Percentiles rank a stretch among this genome's conserved stretches.
Conservation (phyloP, 1,284 basidiomycete species). For the Naganishia cerealis region DNA sequence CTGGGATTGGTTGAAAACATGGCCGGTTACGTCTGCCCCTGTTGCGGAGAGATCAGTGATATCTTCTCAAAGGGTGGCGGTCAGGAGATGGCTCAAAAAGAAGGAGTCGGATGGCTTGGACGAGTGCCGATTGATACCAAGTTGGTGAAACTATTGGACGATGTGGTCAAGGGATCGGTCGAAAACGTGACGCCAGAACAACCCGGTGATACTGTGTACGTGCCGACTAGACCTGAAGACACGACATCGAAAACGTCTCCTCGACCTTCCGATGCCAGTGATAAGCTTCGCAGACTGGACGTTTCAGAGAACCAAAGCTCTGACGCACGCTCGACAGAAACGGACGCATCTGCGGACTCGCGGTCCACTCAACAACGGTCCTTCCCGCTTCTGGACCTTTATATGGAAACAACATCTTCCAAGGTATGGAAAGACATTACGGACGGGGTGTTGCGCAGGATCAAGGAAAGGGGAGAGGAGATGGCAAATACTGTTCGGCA, state of each 20-base stretch:
- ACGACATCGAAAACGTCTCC: neutral
- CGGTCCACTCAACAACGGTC: constrained; percentile 16
- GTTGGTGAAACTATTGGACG: constrained; percentile 83
- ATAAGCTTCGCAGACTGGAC: constrained; percentile 12
- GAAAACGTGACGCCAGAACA: constrained; percentile 27
- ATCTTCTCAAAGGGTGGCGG: constrained; percentile 95
- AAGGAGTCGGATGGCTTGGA: constrained; percentile 77
- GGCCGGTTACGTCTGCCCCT: constrained; percentile 97
- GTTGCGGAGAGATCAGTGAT: constrained; percentile 88
- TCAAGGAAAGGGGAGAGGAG: constrained; percentile 36
- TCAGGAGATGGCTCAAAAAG: constrained; percentile 74
- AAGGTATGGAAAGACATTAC: constrained; percentile 53
- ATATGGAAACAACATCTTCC: constrained; percentile 51
- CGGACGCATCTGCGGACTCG: constrained; percentile 1
- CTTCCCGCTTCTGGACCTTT: constrained; percentile 53
- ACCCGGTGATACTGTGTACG: constrained; percentile 19
- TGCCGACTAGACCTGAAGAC: constrained; percentile 1
- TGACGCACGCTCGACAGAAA: constrained; percentile 6
- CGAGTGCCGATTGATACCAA: constrained; percentile 91
- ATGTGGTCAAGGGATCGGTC: constrained; percentile 56
- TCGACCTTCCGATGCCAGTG: constrained; percentile 1
- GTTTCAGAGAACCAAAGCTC: constrained; percentile 28
- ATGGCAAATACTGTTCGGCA: neutral
- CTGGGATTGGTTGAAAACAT: constrained; percentile 96
- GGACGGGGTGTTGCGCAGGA: constrained; percentile 39